Evolutionary conservation across 2,329 filamentous ascomycete genomes (phyloP), one percentile per base, ranked within the genome.

Genomic region (Scytalidium lignicola): DNA sequence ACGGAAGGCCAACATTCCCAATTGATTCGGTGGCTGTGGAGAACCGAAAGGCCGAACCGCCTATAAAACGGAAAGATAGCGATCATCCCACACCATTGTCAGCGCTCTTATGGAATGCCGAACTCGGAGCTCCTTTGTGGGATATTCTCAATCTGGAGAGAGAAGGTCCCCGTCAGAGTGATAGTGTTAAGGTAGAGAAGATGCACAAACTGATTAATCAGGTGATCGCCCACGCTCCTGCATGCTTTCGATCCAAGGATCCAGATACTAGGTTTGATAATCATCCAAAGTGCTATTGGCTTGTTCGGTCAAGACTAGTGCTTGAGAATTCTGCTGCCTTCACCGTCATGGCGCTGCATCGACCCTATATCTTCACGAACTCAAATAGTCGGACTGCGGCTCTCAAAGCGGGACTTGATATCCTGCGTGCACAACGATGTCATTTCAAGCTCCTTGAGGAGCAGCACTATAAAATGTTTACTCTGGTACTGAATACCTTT

Each of bases 401-500:
- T 2, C 69, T 84, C 3, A 70, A 71, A 55, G 78, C 80, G 3
- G 78, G 75, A 44, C 57, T 84, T 3, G 68, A 70, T 2, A 78
- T 82, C 66, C 69, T 85, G 2, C 71, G 76, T 20, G 67, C 76
- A 15, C 80, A 84, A 60, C 69, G 72, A 70, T 76, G 44, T 76
- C 80, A 56, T 23, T 65, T 65, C 56, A 67, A 72, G 48, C 65
- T 69, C 26, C 62, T 82, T 12, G 69, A 69, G 17, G 71, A 74
- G 15, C 70, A 75, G 40, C 74, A 80, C 45, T 82, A 76, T 56
- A 74, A 73, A 55, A 72, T 73, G 58, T 70, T 79, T 55, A 70
- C 74, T 15, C 68, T 84, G 3, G 83, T 83, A 60, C 82, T 82
- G 46, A 79, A 78, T 46, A 83, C 78, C 6, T 84, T 85, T 51